Evolutionary conservation across 164 flowering plant species (phyloP), one percentile per base, ranked within the genome.

Genomic region (Brasenia schreberi): DNA sequence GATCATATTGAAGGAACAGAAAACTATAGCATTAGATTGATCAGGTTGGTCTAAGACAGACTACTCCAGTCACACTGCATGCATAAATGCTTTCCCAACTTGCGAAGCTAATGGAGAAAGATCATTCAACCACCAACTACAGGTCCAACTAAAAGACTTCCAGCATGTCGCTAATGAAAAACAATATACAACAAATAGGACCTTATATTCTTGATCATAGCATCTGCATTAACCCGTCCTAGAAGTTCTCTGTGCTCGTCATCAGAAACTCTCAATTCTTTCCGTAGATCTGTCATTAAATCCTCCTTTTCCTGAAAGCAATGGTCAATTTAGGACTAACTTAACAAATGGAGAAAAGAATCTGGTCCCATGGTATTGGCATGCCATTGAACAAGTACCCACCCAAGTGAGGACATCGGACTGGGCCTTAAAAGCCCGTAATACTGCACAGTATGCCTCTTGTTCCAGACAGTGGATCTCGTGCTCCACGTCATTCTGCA

Each of bases 381-480:
- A 23, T 23, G 27, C 27, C 27, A 23, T 23, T 23, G 27, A 23
- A 23, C 27, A 23, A 23, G 27, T n/a, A 66, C 17, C 65, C 87
- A 95, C 97, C 97, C 99, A 95, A 71, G 97, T 77, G 78, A 95
- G 78, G 67, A 96, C 90, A 82, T 95, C 96, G 12, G 99, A 80
- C 73, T 92, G 99, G 66, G 99, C 99, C 82, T 88, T 88, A 76
- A 95, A 95, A 64, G 99, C 99, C 59, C 96, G 78, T 39, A 93
- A 77, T 11, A 93, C 89, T 66, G 97, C 79, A 75, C 80, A 70
- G 67, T 93, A 93, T 19, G 96, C 98, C 71, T 88, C 96, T 77
- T 87, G 87, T 75, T 93, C 98, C 49, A 93, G 84, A 63, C 71
- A 78, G 69, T 90, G 97, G 64, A 93, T 90, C 71, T 86, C 85